A percentile compares a stretch with the other conserved stretches of the same genome.
phyloP scores from a whole-genome alignment of 305 asterid species.

The Ilex paraguariensis region DNA sequence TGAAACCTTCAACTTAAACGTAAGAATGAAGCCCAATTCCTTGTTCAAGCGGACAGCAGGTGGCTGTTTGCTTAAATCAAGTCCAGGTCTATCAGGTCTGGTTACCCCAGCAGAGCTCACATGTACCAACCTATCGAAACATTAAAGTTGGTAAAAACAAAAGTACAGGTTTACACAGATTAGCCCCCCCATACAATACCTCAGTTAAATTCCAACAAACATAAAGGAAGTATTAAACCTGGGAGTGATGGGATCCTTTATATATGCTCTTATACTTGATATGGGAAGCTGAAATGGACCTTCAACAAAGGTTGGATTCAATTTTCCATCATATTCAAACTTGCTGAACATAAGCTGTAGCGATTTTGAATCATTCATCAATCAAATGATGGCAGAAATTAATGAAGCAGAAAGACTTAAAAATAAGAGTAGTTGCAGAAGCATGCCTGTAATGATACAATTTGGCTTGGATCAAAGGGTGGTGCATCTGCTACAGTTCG shows the following conservation, averaged over 20 bases:
- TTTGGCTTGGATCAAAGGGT: constrained; percentile 77
- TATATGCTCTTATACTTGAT: constrained; percentile 68
- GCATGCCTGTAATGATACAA: constrained; percentile 73
- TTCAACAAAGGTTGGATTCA: constrained; percentile 83
- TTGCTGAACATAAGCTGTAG: constrained; percentile 94
- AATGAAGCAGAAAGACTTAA: not conserved
- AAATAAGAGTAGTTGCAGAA: not conserved
- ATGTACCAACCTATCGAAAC: constrained; percentile 63
- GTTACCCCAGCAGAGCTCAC: constrained; percentile 96
- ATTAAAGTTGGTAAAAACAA: constrained; percentile 4
- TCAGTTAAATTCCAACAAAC: not conserved
- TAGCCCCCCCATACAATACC: not conserved
- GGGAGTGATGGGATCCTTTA: constrained; percentile 76
- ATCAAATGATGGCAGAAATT: not conserved
- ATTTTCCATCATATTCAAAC: constrained; percentile 90
- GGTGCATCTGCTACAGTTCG: constrained; percentile 70
- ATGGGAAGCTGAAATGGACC: constrained; percentile 85
- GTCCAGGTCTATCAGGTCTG: constrained; percentile 95
- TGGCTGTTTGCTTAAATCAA: constrained; percentile 95
- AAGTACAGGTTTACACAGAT: not conserved
- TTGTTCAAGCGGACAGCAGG: constrained; percentile 96
- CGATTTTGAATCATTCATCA: not conserved
- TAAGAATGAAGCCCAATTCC: constrained; percentile 84
- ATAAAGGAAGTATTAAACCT: constrained; percentile 34
- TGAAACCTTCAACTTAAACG: constrained; percentile 85